Conservation (phyloP, 306 rosid genomes). For the Pyrus pyrifolia region DNA sequence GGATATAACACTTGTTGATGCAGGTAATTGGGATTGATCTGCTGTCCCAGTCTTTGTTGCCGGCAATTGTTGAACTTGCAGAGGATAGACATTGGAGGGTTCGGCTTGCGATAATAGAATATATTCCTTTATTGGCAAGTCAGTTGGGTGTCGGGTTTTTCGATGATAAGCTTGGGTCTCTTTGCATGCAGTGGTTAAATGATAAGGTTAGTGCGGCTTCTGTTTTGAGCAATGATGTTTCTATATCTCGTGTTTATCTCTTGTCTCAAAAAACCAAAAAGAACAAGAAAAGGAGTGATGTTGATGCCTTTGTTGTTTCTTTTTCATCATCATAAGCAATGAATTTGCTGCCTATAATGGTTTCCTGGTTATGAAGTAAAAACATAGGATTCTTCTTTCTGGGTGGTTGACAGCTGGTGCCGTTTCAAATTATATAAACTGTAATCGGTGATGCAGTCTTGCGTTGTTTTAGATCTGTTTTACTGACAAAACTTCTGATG, state of each 20-base stretch:
- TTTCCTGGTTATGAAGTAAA: not conserved
- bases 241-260: not conserved
- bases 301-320: not conserved
- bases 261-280: not conserved
- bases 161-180: conserved; percentile 93
- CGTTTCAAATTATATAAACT: not conserved
- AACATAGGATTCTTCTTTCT: not conserved
- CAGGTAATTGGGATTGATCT: conserved; percentile 98
- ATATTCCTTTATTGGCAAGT: conserved; percentile 93
- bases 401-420: not conserved
- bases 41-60: conserved; percentile 87
- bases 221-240: not conserved
- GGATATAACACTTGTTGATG: not conserved
- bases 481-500: conserved; percentile 1
- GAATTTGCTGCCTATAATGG: not conserved
- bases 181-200: conserved; percentile 99
- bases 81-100: conserved; percentile 99
- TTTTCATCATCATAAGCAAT: not conserved
- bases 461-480: conserved; percentile 1
- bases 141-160: conserved; percentile 97
- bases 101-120: conserved; percentile 93
- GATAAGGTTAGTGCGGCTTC: conserved; percentile 68
- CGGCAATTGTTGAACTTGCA: conserved; percentile 99
- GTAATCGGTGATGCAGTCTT: not conserved
- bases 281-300: not conserved